These are phyloP conservation scores for Casuarina glauca DNA, from an alignment of 306 rosid genomes.

Conservation along the genomic window DNA sequence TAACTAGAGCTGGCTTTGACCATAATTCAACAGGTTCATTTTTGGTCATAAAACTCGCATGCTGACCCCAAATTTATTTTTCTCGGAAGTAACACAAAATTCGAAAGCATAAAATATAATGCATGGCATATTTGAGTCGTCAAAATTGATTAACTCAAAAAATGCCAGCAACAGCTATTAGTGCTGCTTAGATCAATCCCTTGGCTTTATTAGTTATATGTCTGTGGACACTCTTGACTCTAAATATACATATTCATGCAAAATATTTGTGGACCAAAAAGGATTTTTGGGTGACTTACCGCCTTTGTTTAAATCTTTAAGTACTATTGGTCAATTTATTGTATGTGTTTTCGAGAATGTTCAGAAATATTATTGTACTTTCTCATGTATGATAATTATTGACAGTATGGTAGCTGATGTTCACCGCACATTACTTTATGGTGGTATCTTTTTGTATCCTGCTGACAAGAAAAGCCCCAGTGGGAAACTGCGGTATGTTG, in stretches of 20 bases:
- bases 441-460: constrained; percentile 95
- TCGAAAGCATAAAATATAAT: background rate
- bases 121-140: background rate
- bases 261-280: background rate
- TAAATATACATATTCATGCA: background rate
- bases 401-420: constrained; percentile 99
- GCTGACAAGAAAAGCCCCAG: constrained; percentile 95
- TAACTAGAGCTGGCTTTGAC: background rate
- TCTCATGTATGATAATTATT: constrained; percentile 12
- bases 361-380: background rate
- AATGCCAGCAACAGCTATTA: background rate
- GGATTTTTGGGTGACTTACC: background rate
- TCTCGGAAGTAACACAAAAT: background rate
- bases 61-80: background rate
- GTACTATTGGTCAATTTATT: background rate
- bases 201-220: background rate
- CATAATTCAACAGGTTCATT: background rate
- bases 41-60: background rate
- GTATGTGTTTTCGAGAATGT: background rate
- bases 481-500: constrained; percentile 88
- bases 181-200: background rate
- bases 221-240: background rate
- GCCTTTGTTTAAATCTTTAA: background rate
- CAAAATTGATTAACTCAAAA: background rate
- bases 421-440: constrained; percentile 97